A percentile compares a stretch with the other conserved stretches of the same genome.
phyloP scores from a whole-genome alignment of 2,329 filamentous ascomycete genomes.

The Pleomassaria siparia region DNA sequence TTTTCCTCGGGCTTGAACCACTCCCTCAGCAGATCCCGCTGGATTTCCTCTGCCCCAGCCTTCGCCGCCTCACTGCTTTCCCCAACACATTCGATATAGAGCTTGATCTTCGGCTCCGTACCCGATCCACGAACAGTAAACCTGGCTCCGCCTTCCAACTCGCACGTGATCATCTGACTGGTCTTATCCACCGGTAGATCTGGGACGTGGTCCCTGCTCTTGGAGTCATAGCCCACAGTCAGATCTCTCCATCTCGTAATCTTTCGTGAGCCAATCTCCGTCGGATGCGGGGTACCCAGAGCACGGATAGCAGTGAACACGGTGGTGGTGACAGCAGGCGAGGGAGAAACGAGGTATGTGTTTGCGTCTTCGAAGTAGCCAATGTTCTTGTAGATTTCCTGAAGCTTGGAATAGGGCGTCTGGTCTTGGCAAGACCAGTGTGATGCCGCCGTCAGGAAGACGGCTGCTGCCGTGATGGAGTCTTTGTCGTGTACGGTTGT shows the following conservation, averaged over 20 bases:
- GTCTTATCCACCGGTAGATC: slow-evolving; percentile 57
- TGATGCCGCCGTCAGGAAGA: slow-evolving; percentile 59
- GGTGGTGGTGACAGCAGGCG: slow-evolving; percentile 52
- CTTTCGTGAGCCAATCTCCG: slow-evolving; percentile 52
- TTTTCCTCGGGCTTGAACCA: slow-evolving; percentile 51
- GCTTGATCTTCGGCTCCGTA: slow-evolving; percentile 68
- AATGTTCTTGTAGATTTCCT: slow-evolving; percentile 58
- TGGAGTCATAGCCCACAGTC: slow-evolving; percentile 62
- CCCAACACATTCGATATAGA: slow-evolving; percentile 55
- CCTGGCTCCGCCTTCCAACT: slow-evolving; percentile 57
- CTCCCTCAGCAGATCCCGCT: slow-evolving; percentile 49
- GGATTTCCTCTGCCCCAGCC: slow-evolving; percentile 48
- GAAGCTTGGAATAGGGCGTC: slow-evolving; percentile 60
- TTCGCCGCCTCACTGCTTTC: slow-evolving; percentile 47
- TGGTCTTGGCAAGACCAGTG: slow-evolving; percentile 55
- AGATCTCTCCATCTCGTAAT: slow-evolving; percentile 64
- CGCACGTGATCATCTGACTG: slow-evolving; percentile 66
- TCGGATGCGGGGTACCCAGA: slow-evolving; percentile 46
- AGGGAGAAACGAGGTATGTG: slow-evolving; percentile 63
- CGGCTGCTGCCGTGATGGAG: slow-evolving; percentile 60
- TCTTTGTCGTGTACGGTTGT: slow-evolving; percentile 66
- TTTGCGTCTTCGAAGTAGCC: slow-evolving; percentile 66
- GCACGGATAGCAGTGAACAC: slow-evolving; percentile 58
- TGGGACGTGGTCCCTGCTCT: slow-evolving; percentile 54
- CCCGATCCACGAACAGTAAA: slow-evolving; percentile 64